A percentile compares a stretch with the other conserved stretches of the same genome.
These are phyloP conservation scores for Alternaria angustiovoidea DNA, from an alignment of 2,329 filamentous ascomycete genomes.

Conservation along the genomic window DNA sequence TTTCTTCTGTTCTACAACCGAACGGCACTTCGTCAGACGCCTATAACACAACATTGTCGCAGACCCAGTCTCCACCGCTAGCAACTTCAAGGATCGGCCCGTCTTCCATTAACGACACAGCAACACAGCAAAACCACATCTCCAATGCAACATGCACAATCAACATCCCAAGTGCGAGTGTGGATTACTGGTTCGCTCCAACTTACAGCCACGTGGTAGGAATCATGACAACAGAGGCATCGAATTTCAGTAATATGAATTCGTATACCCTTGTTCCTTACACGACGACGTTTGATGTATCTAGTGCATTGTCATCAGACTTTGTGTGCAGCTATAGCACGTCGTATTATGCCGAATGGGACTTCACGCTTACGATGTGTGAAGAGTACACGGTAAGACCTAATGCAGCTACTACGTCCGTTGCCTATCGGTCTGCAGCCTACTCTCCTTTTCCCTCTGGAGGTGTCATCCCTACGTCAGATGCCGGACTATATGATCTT, in stretches of 20 bases:
- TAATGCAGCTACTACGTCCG: conserved; percentile 41
- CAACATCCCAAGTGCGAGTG: conserved; percentile 43
- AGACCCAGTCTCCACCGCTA: background rate
- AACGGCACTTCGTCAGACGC: conserved; percentile 6
- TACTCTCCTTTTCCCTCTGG: conserved; percentile 33
- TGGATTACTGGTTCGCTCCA: conserved; percentile 46
- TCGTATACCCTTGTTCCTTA: conserved; percentile 32
- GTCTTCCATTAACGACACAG: background rate
- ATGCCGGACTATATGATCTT: conserved; percentile 28
- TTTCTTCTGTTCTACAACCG: background rate
- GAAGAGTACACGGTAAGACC: conserved; percentile 39
- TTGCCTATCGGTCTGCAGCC: conserved; percentile 35
- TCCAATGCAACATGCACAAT: conserved; percentile 41
- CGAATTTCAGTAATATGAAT: conserved; percentile 27
- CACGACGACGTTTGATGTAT: conserved; percentile 37
- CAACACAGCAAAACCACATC: conserved; percentile 11
- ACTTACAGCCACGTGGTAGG: conserved; percentile 34
- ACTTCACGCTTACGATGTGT: conserved; percentile 32
- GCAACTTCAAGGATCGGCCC: background rate
- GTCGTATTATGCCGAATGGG: conserved; percentile 33
- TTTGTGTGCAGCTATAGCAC: conserved; percentile 30
- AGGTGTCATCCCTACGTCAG: conserved; percentile 26
- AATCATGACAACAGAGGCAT: conserved; percentile 26
- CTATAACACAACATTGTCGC: conserved; percentile 6
- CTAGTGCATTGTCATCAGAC: conserved; percentile 33